These are phyloP conservation scores for Saprolegnia parasitica DNA, from an alignment of 352 stramenopile genomes.

Conservation along the genomic window DNA sequence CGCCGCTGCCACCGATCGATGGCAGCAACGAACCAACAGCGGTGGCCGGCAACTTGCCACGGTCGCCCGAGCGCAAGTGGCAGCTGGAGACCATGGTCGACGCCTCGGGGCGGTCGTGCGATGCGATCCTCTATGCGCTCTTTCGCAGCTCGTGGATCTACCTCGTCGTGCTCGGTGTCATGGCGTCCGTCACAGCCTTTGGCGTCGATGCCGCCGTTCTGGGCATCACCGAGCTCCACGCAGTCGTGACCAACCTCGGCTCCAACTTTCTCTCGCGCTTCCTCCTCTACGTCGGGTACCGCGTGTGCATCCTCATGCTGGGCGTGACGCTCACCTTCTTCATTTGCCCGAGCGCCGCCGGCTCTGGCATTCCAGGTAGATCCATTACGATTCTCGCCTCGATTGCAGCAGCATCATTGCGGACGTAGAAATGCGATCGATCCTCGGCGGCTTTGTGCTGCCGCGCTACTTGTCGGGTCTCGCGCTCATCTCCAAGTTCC, in stretches of 20 bases:
- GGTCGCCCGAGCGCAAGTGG: slow-evolving; percentile 23
- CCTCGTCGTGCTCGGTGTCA: slow-evolving; percentile 50
- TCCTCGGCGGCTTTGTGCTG: slow-evolving; percentile 64
- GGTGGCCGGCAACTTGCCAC: neutral
- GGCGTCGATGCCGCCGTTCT: slow-evolving; percentile 58
- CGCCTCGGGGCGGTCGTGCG: neutral
- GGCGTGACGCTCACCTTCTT: slow-evolving; percentile 55
- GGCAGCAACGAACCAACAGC: neutral
- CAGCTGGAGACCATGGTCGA: slow-evolving; percentile 21
- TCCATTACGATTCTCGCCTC: neutral
- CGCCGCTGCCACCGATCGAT: neutral
- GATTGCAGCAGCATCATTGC: no score
- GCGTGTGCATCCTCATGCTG: slow-evolving; percentile 55
- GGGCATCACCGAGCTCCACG: slow-evolving; percentile 39
- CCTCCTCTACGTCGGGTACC: slow-evolving; percentile 54
- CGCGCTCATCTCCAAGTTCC: slow-evolving; percentile 59
- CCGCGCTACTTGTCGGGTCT: slow-evolving; percentile 56
- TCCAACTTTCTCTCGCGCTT: slow-evolving; percentile 52
- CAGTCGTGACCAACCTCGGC: slow-evolving; percentile 42
- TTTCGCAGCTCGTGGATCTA: slow-evolving; percentile 74
- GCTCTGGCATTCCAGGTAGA: slow-evolving; percentile 55
- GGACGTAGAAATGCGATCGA: slow-evolving; percentile 70
- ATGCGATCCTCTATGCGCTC: slow-evolving; percentile 33
- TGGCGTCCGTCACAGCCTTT: slow-evolving; percentile 59
- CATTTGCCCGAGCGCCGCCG: slow-evolving; percentile 55